phyloP scores from a whole-genome alignment of 805 yeast species.

The Wickerhamomyces bovis region DNA sequence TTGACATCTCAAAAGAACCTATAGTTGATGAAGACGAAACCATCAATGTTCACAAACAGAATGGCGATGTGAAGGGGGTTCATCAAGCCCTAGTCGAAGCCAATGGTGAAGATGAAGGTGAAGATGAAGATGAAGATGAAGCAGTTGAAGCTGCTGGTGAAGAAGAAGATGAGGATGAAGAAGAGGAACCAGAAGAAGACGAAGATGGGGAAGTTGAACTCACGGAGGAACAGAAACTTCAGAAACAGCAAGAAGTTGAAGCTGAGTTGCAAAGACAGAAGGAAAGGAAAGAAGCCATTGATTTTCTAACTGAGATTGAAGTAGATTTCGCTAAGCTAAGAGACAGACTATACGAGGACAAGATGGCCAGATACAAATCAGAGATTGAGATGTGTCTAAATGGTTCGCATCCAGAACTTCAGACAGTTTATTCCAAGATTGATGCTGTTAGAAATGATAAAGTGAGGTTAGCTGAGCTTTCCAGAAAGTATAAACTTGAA shows the following conservation, averaged over 20 bases:
- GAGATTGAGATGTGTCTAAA: slow-evolving; percentile 82
- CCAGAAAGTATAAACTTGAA: slow-evolving; percentile 59
- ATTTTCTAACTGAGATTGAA: slow-evolving; percentile 74
- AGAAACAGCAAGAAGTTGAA: slow-evolving; percentile 18
- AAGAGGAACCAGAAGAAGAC: slow-evolving; percentile 17
- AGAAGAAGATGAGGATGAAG: slow-evolving; percentile 18
- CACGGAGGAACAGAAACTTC: slow-evolving; percentile 18
- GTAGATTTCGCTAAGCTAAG: slow-evolving; percentile 79
- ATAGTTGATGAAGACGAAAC: not conserved
- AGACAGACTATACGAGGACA: slow-evolving; percentile 81
- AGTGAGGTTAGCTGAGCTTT: slow-evolving; percentile 41
- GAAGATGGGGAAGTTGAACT: slow-evolving; percentile 20
- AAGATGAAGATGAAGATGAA: slow-evolving; percentile 8
- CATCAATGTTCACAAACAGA: not conserved
- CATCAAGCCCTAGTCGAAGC: not conserved
- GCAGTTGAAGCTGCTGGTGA: slow-evolving; percentile 6
- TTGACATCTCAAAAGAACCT: slow-evolving; percentile 1
- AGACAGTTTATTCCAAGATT: slow-evolving; percentile 63
- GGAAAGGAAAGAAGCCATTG: slow-evolving; percentile 56
- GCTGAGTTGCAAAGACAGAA: slow-evolving; percentile 28
- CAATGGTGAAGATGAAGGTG: slow-evolving; percentile 5
- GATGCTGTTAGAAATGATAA: slow-evolving; percentile 70
- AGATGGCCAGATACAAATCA: slow-evolving; percentile 65
- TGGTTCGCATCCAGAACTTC: slow-evolving; percentile 89
- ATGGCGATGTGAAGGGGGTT: not conserved